Evolutionary conservation across 371 early-diverging fungal genomes (phyloP).

Genomic region (Rhizomucor miehei): DNA sequence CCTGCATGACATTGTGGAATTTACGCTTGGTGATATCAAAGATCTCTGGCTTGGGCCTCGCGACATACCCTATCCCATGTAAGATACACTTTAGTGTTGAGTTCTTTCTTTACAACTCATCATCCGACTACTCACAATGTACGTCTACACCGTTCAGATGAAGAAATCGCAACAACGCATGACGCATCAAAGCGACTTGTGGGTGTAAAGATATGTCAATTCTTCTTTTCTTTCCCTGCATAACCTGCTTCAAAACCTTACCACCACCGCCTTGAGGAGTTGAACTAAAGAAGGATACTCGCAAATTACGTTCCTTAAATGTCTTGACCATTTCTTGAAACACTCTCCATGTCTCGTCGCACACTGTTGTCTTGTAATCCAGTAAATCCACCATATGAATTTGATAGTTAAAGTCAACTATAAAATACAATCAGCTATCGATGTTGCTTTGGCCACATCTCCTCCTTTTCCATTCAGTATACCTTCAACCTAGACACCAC

Average conservation of each 20-base stretch:
- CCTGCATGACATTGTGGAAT: conserved; percentile 88
- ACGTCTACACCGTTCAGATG: conserved; percentile 63
- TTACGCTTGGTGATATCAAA: conserved; percentile 84
- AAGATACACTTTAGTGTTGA: neutral
- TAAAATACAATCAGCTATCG: conserved; percentile 1
- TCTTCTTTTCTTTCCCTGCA: neutral
- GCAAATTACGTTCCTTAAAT: conserved; percentile 50
- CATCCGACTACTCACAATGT: conserved; percentile 46
- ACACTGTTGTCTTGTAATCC: conserved; percentile 60
- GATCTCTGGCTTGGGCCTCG: conserved; percentile 76
- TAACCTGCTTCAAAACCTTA: conserved; percentile 10
- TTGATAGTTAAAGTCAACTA: conserved; percentile 63
- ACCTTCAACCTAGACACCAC: conserved; percentile 23
- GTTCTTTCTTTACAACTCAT: neutral
- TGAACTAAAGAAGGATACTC: conserved; percentile 76
- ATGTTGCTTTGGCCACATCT: neutral
- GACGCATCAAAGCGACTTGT: conserved; percentile 87
- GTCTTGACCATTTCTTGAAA: conserved; percentile 47
- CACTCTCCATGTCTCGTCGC: conserved; percentile 58
- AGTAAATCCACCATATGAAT: conserved; percentile 57
- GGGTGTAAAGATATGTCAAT: conserved; percentile 5
- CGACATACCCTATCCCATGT: conserved; percentile 54
- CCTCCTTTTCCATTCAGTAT: conserved; percentile 4
- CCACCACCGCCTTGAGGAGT: conserved; percentile 89
- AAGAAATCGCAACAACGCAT: conserved; percentile 73